These are phyloP conservation scores for Tagetes erecta DNA, from an alignment of 129 eudicot species.

Conservation along the genomic window DNA sequence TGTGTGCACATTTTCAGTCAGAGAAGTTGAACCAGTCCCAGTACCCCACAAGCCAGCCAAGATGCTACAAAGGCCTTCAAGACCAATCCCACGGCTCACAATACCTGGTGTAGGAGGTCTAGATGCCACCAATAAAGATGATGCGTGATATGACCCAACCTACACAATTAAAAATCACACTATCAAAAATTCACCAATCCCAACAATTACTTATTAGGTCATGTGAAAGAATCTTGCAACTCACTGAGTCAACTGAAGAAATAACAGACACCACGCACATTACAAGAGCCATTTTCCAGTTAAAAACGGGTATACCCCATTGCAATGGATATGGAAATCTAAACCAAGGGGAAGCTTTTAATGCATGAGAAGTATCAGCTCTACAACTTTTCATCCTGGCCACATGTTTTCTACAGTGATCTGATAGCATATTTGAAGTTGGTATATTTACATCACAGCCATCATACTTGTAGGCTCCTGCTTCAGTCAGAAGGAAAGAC, in stretches of 20 bases:
- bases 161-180: constrained; percentile 17
- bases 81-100: constrained; percentile 91
- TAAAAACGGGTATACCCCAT: constrained; percentile 93
- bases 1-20: constrained; percentile 95
- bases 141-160: constrained; percentile 98
- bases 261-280: constrained; percentile 91
- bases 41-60: constrained; percentile 98
- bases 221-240: constrained; percentile 23
- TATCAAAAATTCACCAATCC: background rate
- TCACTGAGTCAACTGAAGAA: constrained; percentile 90
- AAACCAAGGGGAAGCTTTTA: constrained; percentile 87
- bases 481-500: constrained; percentile 84
- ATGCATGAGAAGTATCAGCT: constrained; percentile 81
- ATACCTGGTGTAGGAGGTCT: constrained; percentile 97
- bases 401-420: constrained; percentile 85
- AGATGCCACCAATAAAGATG: constrained; percentile 87
- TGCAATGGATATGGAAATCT: constrained; percentile 95
- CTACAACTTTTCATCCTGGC: constrained; percentile 78
- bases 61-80: constrained; percentile 82
- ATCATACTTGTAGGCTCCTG: constrained; percentile 79
- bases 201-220: constrained; percentile 9
- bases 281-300: constrained; percentile 85
- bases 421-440: constrained; percentile 75
- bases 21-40: constrained; percentile 87
- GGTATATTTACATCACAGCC: constrained; percentile 86